Evolutionary conservation across 306 rosid species (phyloP).

Genomic region (Cucumis hystrix): DNA sequence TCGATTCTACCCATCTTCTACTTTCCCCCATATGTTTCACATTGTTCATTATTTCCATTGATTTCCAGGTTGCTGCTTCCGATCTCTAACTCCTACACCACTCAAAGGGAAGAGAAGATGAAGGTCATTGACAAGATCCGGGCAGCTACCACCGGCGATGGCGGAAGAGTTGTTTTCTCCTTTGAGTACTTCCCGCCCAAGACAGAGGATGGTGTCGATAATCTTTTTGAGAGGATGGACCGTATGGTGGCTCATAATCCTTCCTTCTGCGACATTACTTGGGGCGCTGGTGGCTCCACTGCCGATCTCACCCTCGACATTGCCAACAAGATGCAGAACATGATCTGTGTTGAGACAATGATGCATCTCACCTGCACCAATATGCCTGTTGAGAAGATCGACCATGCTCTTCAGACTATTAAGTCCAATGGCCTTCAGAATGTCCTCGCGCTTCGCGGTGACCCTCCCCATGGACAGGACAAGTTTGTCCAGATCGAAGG

Average conservation of each 20-base stretch:
- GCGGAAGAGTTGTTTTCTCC: constrained; percentile 59
- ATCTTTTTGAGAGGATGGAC: constrained; percentile 87
- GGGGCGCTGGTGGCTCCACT: constrained; percentile 98
- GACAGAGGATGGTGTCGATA: constrained; percentile 92
- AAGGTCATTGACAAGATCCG: constrained; percentile 78
- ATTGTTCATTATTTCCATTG: neutral
- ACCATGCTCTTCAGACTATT: constrained; percentile 72
- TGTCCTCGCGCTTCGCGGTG: constrained; percentile 94
- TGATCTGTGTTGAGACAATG: constrained; percentile 85
- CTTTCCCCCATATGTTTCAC: neutral
- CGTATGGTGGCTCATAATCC: constrained; percentile 94
- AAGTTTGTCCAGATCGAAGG: constrained; percentile 80
- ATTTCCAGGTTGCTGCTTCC: neutral
- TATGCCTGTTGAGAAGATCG: constrained; percentile 92
- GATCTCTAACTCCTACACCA: neutral
- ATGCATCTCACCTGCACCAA: constrained; percentile 98
- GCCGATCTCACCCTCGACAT: constrained; percentile 89
- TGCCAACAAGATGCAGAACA: constrained; percentile 84
- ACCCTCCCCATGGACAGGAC: constrained; percentile 97
- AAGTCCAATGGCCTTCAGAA: constrained; percentile 86
- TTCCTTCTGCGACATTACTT: constrained; percentile 81
- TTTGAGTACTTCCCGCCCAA: constrained; percentile 92
- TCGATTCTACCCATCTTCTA: neutral
- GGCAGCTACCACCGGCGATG: constrained; percentile 26
- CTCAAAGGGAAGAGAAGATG: constrained; percentile 13